A percentile compares a stretch with the other conserved stretches of the same genome.
These are phyloP conservation scores for Rhododendron henanense DNA, from an alignment of 148 eudicot genomes.

Conservation along the genomic window DNA sequence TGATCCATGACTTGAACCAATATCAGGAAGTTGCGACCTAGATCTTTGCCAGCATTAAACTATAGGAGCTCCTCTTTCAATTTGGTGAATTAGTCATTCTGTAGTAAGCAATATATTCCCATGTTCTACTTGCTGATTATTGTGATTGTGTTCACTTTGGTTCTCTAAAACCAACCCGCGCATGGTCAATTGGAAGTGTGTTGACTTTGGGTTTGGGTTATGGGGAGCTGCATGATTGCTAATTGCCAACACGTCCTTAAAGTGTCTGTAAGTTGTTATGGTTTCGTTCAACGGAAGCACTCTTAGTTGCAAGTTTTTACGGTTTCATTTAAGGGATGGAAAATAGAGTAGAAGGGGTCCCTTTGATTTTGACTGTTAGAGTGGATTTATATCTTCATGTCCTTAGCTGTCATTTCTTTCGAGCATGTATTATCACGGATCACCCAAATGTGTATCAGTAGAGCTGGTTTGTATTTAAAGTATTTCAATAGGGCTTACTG, in stretches of 20 bases:
- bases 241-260: neutral
- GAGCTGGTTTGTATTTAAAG: neutral
- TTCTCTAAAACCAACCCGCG: too few relatives aligned
- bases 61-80: neutral
- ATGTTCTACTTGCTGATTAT: neutral
- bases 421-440: neutral
- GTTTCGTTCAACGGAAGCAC: neutral
- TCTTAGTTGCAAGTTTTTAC: neutral
- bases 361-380: neutral
- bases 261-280: neutral
- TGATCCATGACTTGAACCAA: neutral
- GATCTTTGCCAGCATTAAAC: neutral
- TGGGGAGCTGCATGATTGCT: neutral
- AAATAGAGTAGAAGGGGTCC: neutral
- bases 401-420: neutral
- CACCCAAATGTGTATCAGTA: neutral
- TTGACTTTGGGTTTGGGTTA: neutral
- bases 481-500: neutral
- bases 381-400: neutral
- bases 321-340: neutral
- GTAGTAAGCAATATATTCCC: neutral
- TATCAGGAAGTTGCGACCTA: neutral
- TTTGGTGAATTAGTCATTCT: neutral
- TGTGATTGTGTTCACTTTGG: neutral
- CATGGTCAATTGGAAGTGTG: too few relatives aligned